Conservation (phyloP, 2,329 filamentous ascomycete species). For the Fusarium annulatum region DNA sequence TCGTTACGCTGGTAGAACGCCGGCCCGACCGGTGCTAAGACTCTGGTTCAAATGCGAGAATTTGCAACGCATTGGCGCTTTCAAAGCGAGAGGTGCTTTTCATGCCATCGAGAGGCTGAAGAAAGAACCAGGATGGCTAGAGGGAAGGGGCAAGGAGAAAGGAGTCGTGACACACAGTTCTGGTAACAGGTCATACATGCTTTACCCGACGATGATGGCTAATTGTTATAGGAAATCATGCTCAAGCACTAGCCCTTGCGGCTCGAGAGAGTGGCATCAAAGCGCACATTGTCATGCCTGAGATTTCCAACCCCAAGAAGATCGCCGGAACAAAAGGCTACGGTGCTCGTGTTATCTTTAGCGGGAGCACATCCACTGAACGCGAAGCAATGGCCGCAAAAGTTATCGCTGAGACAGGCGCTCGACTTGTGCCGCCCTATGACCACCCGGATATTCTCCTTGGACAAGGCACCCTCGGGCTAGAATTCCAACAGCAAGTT, state of each 20-base stretch:
- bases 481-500: conserved; percentile 85
- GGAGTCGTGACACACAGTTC: conserved; percentile 93
- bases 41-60: conserved; percentile 98
- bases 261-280: conserved; percentile 78
- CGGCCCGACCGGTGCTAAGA: conserved; percentile 72
- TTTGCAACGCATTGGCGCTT: conserved; percentile 88
- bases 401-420: conserved; percentile 77
- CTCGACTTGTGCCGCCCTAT: conserved; percentile 87
- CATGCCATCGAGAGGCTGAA: conserved; percentile 81
- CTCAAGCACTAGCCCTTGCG: conserved; percentile 89
- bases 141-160: conserved; percentile 66
- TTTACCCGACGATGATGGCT: neutral
- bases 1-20: conserved; percentile 64
- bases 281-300: conserved; percentile 92
- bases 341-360: conserved; percentile 82
- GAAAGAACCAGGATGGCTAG: conserved; percentile 68
- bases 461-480: conserved; percentile 88
- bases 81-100: conserved; percentile 92
- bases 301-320: conserved; percentile 86
- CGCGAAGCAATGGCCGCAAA: conserved; percentile 80
- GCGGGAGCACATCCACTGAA: conserved; percentile 82
- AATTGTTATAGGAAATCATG: conserved; percentile 80
- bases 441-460: conserved; percentile 93
- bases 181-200: conserved; percentile 62
- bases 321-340: conserved; percentile 84